Conservation (phyloP, 345 rosid genomes). For the Microthlaspi erraticum region DNA sequence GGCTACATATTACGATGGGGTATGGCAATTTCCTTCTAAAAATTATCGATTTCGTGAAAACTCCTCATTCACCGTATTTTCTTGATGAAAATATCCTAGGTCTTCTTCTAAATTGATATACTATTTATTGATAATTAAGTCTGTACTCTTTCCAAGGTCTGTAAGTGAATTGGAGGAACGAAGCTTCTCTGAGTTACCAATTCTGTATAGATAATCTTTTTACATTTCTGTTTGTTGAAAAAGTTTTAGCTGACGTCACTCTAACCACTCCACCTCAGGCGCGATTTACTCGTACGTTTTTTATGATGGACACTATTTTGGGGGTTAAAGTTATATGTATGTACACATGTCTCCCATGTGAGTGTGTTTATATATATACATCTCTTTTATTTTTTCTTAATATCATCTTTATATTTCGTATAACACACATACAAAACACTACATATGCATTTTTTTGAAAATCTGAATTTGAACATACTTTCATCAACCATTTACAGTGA, state of each 20-base stretch:
- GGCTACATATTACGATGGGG: background rate
- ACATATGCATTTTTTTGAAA: too few relatives aligned
- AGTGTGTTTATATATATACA: background rate
- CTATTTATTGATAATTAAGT: background rate
- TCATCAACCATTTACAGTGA: too few relatives aligned
- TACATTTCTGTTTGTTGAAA: slow-evolving; percentile 21
- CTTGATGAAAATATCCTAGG: background rate
- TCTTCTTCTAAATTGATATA: background rate
- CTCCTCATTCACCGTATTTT: background rate
- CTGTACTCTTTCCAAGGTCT: background rate
- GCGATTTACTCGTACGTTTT: slow-evolving; percentile 10
- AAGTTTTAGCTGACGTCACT: slow-evolving; percentile 24
- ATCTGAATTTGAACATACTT: too few relatives aligned
- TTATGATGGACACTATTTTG: slow-evolving; percentile 6
- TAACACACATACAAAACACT: background rate
- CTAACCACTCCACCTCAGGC: slow-evolving; percentile 34
- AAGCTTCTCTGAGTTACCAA: slow-evolving; percentile 14
- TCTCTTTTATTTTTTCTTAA: too few relatives aligned
- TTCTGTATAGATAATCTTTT: slow-evolving; percentile 8
- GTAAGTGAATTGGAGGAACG: slow-evolving; percentile 11
- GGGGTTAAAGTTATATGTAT: background rate
- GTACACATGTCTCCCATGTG: slow-evolving; percentile 14
- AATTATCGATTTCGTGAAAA: background rate
- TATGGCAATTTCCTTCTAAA: background rate
- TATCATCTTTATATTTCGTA: too few relatives aligned